Conservation (phyloP, 495 filamentous ascomycete genomes). For the Diplogelasinospora grovesii region DNA sequence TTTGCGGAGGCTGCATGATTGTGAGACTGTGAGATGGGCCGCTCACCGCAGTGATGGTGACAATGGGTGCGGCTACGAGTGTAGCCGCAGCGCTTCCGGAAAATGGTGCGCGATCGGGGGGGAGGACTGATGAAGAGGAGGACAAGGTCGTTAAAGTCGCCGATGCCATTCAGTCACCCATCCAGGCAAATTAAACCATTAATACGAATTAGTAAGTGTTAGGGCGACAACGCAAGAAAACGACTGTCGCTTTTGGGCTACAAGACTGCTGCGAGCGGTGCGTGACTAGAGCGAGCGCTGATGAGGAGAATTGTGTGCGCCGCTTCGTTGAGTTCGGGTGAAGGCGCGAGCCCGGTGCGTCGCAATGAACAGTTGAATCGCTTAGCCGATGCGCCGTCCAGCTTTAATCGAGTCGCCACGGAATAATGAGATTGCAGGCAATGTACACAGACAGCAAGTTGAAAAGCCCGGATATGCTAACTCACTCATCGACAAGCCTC, state of each 20-base stretch:
- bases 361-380: constrained; percentile 14
- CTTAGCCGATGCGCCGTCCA: constrained; percentile 13
- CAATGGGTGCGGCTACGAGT: constrained; percentile 4
- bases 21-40: constrained; percentile 20
- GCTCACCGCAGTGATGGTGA: not conserved
- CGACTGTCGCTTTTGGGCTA: too few species aligned
- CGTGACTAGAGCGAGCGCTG: constrained; percentile 1
- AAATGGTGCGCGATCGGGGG: constrained; percentile 25
- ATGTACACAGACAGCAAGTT: not conserved
- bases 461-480: constrained; percentile 2
- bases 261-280: too few species aligned
- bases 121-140: constrained; percentile 14
- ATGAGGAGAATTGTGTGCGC: constrained; percentile 9
- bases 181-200: too few species aligned
- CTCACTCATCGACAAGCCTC: not conserved
- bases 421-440: constrained; percentile 10
- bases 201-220: too few species aligned
- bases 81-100: constrained; percentile 29
- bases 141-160: constrained; percentile 20
- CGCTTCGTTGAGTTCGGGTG: not conserved
- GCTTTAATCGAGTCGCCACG: constrained; percentile 8
- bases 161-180: constrained; percentile 37
- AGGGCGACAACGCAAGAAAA: constrained; percentile 2
- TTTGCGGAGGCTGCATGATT: constrained; percentile 23
- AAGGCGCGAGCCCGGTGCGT: constrained; percentile 13